phyloP scores from a whole-genome alignment of 371 early-diverging fungal species.

The Fennellomyces sp. region DNA sequence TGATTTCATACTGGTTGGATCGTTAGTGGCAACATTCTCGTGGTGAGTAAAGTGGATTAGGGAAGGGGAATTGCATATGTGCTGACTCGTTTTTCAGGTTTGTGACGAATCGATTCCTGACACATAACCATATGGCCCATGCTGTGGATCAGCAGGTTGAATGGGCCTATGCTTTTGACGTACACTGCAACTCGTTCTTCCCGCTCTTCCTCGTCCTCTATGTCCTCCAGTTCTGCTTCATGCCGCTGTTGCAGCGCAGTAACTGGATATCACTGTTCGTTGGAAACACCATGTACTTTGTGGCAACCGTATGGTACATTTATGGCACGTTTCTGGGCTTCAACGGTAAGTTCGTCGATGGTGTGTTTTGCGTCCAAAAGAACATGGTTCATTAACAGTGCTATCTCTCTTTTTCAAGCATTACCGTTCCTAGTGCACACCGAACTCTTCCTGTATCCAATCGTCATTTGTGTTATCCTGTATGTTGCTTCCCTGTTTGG shows the following conservation, averaged over 20 bases:
- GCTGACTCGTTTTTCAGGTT: slow-evolving; percentile 51
- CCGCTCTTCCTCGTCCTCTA: slow-evolving; percentile 83
- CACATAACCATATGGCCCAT: slow-evolving; percentile 73
- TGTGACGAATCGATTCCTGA: slow-evolving; percentile 79
- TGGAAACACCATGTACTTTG: slow-evolving; percentile 85
- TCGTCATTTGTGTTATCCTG: slow-evolving; percentile 67
- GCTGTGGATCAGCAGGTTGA: slow-evolving; percentile 87
- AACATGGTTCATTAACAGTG: too few species aligned
- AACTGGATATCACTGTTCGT: slow-evolving; percentile 80
- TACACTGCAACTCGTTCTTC: slow-evolving; percentile 93
- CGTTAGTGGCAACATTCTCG: slow-evolving; percentile 63
- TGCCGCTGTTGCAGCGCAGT: slow-evolving; percentile 70
- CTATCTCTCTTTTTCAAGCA: too few species aligned
- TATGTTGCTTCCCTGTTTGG: slow-evolving; percentile 82
- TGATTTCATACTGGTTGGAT: slow-evolving; percentile 75
- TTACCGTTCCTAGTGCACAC: slow-evolving; percentile 89
- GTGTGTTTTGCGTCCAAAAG: too few species aligned
- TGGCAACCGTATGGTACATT: slow-evolving; percentile 74
- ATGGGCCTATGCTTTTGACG: slow-evolving; percentile 93
- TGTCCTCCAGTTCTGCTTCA: slow-evolving; percentile 88
- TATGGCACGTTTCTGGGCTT: slow-evolving; percentile 88
- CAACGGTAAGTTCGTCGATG: slow-evolving; percentile 74
- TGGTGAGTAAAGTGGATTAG: slow-evolving; percentile 68
- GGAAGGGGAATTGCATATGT: not conserved
- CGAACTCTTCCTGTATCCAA: slow-evolving; percentile 85